Percentiles rank a stretch among this genome's conserved stretches.
These are phyloP conservation scores for Chrysosporium keratinophilum DNA, from an alignment of 2,329 filamentous ascomycete species.

Conservation along the genomic window DNA sequence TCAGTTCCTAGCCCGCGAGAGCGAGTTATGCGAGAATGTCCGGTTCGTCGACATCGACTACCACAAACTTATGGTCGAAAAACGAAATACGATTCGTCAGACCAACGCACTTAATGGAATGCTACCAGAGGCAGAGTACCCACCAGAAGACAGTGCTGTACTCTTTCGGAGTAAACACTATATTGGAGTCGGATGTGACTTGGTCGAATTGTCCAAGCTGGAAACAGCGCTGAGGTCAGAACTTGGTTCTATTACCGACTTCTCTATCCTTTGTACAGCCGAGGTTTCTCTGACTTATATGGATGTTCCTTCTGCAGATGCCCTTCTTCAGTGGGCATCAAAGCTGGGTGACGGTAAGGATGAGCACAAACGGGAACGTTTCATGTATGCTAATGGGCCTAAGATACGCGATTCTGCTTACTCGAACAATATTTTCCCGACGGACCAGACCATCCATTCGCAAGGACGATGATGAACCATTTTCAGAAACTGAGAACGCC, in stretches of 20 bases:
- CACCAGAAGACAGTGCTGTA: constrained; percentile 30
- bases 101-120: constrained; percentile 50
- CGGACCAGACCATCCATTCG: constrained; percentile 69
- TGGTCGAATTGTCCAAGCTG: constrained; percentile 56
- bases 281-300: constrained; percentile 91
- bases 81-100: constrained; percentile 55
- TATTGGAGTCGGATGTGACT: constrained; percentile 68
- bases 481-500: constrained; percentile 72
- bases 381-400: constrained; percentile 7
- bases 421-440: constrained; percentile 79
- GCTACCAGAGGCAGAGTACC: constrained; percentile 37
- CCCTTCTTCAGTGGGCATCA: constrained; percentile 67
- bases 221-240: constrained; percentile 49
- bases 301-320: constrained; percentile 61
- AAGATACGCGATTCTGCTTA: constrained; percentile 66
- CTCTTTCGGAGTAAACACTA: constrained; percentile 60
- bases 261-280: constrained; percentile 65
- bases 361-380: constrained; percentile 13
- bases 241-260: constrained; percentile 45
- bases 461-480: constrained; percentile 71
- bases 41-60: constrained; percentile 82
- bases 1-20: constrained; percentile 62
- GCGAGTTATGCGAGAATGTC: constrained; percentile 46
- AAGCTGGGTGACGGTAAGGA: constrained; percentile 54
- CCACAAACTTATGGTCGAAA: constrained; percentile 64